Base-by-base conservation (phyloP, 2,329 filamentous ascomycete genomes). In the Truncatella angustata region DNA sequence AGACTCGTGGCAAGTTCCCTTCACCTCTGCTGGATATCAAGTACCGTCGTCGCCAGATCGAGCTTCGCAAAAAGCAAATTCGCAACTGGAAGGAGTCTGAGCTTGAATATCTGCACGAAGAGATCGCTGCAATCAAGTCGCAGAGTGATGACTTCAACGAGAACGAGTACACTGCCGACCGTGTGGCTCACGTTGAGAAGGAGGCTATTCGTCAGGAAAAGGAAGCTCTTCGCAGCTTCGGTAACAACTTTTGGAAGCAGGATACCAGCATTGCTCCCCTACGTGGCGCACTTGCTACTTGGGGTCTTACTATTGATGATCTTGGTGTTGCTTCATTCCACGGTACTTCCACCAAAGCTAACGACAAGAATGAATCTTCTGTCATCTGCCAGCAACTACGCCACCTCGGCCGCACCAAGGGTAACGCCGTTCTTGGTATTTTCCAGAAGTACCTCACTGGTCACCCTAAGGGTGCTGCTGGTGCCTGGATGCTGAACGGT, bases 401-500 rank as follows among this genome's bases (percentile, higher is more conserved):
- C 63, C 95, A 99, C 69, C 86, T 99, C 49, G 94, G 94, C 60
- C 90, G 94, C 63, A 88, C 87, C 74, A 97, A 97, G 85, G 94
- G 95, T 66, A 99, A 99, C 66, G 92, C 94, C 28, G 80, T 99
- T 12, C 75, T 97, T 59, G 94, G 92, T 78, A 92, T 99, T 70
- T 99, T 97, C 88, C 94, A 99, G 76, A 99, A 99, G 76, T 97
- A 95, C 73, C 86, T 99, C 56, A 99, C 95, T 50, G 94, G 94
- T 72, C 94, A 99, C 71, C 94, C 94, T 66, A 99, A 99, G 85
- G 94, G 94, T 86, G 93, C 94, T 65, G 94, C 94, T 55, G 94
- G 94, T 79, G 94, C 93, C 45, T 99, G 94, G 92, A 99, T 99
- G 94, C 86, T 99, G 82, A 99, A 99, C 79, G 94, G 94, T 60